A percentile compares a stretch with the other conserved stretches of the same genome.
These are phyloP conservation scores for Candolleomyces aberdarensis DNA, from an alignment of 768 basidiomycete genomes.

Conservation along the genomic window DNA sequence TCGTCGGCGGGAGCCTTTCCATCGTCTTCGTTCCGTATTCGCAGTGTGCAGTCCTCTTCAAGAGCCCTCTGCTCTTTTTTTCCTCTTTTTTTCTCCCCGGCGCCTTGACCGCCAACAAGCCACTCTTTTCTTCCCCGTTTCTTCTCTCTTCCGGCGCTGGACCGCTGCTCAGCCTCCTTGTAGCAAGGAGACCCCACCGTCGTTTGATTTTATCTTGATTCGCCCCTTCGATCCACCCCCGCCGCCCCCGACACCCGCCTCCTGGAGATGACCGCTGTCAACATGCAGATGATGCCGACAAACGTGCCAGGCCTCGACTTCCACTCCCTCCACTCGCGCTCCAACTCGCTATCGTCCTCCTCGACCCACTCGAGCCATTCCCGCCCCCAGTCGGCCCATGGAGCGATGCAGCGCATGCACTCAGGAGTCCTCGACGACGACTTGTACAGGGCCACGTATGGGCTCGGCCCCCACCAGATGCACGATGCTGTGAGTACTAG, in stretches of 20 bases:
- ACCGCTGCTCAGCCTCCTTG: slow-evolving; percentile 18
- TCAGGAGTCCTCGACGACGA: slow-evolving; percentile 58
- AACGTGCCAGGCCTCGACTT: slow-evolving; percentile 54
- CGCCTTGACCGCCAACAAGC: slow-evolving; percentile 9
- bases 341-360: slow-evolving; percentile 73
- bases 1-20: slow-evolving; percentile 19
- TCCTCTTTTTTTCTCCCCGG: slow-evolving; percentile 18
- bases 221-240: background rate
- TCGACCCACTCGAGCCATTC: slow-evolving; percentile 72
- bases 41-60: slow-evolving; percentile 8
- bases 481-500: slow-evolving; percentile 43
- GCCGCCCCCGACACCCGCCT: too few relatives aligned
- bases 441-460: slow-evolving; percentile 66
- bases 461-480: slow-evolving; percentile 46
- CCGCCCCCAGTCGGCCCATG: slow-evolving; percentile 77
- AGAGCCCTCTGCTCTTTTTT: slow-evolving; percentile 9
- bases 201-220: background rate
- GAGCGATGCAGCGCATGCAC: slow-evolving; percentile 52
- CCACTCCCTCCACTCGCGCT: slow-evolving; percentile 68
- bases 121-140: slow-evolving; percentile 20
- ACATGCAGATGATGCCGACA: slow-evolving; percentile 69
- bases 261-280: slow-evolving; percentile 62
- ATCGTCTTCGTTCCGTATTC: slow-evolving; percentile 9
- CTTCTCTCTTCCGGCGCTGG: slow-evolving; percentile 22
- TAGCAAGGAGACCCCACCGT: slow-evolving; percentile 6